phyloP scores from a whole-genome alignment of 306 rosid genomes.

The Senna tora region DNA sequence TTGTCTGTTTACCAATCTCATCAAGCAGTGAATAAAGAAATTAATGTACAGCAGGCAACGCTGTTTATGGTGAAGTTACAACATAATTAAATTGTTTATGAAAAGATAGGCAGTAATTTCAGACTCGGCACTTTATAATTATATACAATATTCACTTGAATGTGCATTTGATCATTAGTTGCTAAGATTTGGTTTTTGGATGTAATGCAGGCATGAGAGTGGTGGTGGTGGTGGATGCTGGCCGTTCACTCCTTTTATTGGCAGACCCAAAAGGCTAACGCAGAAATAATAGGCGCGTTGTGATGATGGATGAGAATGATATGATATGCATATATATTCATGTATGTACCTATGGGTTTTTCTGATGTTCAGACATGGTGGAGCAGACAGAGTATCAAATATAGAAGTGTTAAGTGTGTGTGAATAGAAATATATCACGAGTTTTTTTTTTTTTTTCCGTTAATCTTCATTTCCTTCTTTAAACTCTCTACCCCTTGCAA shows the following conservation, averaged over 20 bases:
- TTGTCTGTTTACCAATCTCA: conserved; percentile 3
- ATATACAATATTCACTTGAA: conserved; percentile 3
- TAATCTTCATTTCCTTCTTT: conserved; percentile 5
- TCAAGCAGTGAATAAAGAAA: background rate
- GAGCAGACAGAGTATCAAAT: conserved; percentile 17
- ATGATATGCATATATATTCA: background rate
- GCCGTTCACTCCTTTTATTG: conserved; percentile 42
- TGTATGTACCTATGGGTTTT: conserved; percentile 28
- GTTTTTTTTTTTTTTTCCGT: background rate
- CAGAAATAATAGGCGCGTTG: conserved; percentile 34
- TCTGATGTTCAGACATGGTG: background rate
- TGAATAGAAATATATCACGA: conserved; percentile 3
- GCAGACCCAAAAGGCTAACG: conserved; percentile 34
- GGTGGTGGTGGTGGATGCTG: conserved; percentile 50
- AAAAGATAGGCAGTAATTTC: background rate
- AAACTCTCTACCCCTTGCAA: background rate
- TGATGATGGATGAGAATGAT: background rate
- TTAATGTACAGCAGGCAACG: background rate
- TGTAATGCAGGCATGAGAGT: conserved; percentile 51
- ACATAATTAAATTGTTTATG: conserved; percentile 17
- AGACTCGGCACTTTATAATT: background rate
- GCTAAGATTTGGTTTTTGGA: conserved; percentile 10
- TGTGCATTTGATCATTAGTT: background rate
- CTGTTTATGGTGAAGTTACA: background rate
- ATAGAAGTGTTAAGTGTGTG: conserved; percentile 18